Percentiles rank a stretch among this genome's conserved stretches.
phyloP scores from a whole-genome alignment of 1,284 basidiomycete genomes.

The Bjerkandera adusta region DNA sequence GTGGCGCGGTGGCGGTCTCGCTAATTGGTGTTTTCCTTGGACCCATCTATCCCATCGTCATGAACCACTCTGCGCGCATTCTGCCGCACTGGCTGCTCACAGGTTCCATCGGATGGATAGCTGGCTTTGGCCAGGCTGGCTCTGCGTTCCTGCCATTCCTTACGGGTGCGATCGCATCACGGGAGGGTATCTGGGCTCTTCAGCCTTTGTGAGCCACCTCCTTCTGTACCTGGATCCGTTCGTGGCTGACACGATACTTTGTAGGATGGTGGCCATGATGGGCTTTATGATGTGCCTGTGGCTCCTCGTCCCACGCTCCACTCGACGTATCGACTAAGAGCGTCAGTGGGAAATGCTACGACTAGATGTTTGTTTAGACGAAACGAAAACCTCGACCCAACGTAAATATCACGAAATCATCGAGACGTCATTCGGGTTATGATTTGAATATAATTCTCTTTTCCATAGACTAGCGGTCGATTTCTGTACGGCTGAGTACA shows the following conservation, averaged over 20 bases:
- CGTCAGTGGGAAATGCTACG: background rate
- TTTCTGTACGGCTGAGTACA: too few relatives aligned
- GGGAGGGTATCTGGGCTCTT: constrained; percentile 46
- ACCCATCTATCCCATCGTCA: constrained; percentile 54
- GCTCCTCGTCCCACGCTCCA: constrained; percentile 37
- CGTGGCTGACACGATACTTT: background rate
- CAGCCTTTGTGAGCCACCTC: constrained; percentile 50
- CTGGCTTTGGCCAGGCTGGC: constrained; percentile 50
- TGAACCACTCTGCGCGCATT: constrained; percentile 46
- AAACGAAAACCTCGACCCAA: too few relatives aligned
- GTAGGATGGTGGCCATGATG: constrained; percentile 46
- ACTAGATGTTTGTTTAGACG: too few relatives aligned
- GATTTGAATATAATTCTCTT: too few relatives aligned
- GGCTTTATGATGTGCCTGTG: constrained; percentile 40
- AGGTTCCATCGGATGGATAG: constrained; percentile 55
- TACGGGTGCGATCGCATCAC: constrained; percentile 50
- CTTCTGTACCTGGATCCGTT: too few relatives aligned
- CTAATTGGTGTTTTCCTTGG: constrained; percentile 51
- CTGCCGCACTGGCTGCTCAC: constrained; percentile 52
- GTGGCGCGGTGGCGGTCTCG: constrained; percentile 49
- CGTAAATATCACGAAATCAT: too few relatives aligned
- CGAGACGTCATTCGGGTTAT: too few relatives aligned
- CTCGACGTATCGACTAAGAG: constrained; percentile 13
- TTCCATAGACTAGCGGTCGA: too few relatives aligned
- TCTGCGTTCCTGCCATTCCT: constrained; percentile 55